phyloP scores from a whole-genome alignment of 2,329 filamentous ascomycete genomes.

The Thermomyces lanuginosus region DNA sequence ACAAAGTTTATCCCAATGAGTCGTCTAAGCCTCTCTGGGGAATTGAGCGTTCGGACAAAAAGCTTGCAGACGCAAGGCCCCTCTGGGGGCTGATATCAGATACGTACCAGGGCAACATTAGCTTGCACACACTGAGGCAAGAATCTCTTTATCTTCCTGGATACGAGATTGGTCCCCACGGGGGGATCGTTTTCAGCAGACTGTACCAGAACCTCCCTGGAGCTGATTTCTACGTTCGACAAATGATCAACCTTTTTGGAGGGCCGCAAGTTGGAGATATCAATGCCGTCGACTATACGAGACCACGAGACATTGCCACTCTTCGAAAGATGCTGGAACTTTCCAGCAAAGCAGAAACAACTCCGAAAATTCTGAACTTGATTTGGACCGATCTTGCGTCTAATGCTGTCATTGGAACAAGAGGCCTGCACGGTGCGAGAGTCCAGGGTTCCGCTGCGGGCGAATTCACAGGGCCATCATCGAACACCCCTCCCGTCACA shows the following conservation, averaged over 20 bases:
- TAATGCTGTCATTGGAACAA: conserved; percentile 28
- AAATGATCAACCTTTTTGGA: not conserved
- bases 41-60: conserved; percentile 20
- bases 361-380: conserved; percentile 25
- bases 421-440: not conserved
- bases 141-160: conserved; percentile 18
- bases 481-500: too few species aligned
- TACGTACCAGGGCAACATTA: conserved; percentile 14
- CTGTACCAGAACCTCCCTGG: conserved; percentile 2
- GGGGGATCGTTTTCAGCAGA: too few species aligned
- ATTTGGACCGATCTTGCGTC: conserved; percentile 32
- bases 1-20: conserved; percentile 22
- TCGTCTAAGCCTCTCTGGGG: conserved; percentile 22
- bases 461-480: too few species aligned
- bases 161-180: conserved; percentile 6
- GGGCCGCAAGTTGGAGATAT: conserved; percentile 3
- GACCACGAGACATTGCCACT: conserved; percentile 24
- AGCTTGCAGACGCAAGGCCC: conserved; percentile 13
- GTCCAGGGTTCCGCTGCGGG: too few species aligned
- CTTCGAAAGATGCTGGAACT: conserved; percentile 27
- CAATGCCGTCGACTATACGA: conserved; percentile 23
- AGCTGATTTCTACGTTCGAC: not conserved
- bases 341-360: conserved; percentile 11
- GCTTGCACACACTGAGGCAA: conserved; percentile 18
- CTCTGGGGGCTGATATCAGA: conserved; percentile 28